phyloP scores from a whole-genome alignment of 306 rosid species.

The barrel medic (Medicago truncatula) region DNA sequence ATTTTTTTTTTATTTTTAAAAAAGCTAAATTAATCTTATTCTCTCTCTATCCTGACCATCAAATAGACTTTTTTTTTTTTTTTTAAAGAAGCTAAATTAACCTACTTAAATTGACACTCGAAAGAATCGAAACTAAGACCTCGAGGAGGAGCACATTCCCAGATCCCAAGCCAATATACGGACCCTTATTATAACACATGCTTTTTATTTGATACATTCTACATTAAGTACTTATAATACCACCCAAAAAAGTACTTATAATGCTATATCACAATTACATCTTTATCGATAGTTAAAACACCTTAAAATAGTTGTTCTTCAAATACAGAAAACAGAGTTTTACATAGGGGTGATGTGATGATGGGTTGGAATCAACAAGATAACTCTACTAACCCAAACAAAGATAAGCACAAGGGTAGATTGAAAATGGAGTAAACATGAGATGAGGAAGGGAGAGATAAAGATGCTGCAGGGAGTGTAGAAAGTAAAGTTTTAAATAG shows the following conservation, averaged over 20 bases:
- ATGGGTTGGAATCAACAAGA: neutral
- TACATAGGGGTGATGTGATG: neutral
- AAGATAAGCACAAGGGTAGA: neutral
- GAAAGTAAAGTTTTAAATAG: neutral
- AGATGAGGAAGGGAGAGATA: neutral
- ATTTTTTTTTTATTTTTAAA: too few relatives aligned
- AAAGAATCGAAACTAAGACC: too few relatives aligned
- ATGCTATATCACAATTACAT: neutral
- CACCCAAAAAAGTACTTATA: neutral
- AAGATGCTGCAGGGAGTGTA: neutral
- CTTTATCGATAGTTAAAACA: neutral
- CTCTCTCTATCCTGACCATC: too few relatives aligned
- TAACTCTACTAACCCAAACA: neutral
- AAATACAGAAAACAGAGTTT: neutral
- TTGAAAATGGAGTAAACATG: neutral
- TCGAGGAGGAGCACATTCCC: too few relatives aligned
- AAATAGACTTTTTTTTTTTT: too few relatives aligned
- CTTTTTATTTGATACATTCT: neutral
- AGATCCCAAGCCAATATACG: too few relatives aligned
- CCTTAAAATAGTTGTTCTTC: neutral
- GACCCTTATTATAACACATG: neutral
- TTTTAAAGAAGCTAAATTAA: too few relatives aligned
- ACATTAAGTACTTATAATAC: neutral
- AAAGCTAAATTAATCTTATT: too few relatives aligned
- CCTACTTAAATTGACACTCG: too few relatives aligned